These are phyloP conservation scores for Pezizomycotina sp. DNA, from an alignment of 2,329 filamentous ascomycete species.

Conservation along the genomic window DNA sequence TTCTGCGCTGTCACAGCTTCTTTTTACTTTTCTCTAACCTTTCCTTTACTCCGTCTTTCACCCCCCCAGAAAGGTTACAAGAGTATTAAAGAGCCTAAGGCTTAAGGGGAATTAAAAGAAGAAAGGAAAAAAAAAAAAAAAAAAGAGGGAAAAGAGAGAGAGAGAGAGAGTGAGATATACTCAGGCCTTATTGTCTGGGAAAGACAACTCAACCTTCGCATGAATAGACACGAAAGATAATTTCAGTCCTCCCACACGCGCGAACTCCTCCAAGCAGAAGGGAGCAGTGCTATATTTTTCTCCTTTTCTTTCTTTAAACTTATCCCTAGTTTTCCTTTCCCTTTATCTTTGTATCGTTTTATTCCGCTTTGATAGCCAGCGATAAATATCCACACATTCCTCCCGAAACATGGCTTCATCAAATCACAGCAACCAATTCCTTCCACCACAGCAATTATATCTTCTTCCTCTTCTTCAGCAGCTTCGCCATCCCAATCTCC, in stretches of 20 bases:
- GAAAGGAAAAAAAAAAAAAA: slow-evolving; percentile 18
- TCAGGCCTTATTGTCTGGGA: slow-evolving; percentile 9
- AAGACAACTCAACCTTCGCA: slow-evolving; percentile 16
- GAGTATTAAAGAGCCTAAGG: slow-evolving; percentile 1
- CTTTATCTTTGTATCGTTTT: too few relatives aligned
- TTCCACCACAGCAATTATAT: slow-evolving; percentile 1
- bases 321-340: too few relatives aligned
- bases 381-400: too few relatives aligned
- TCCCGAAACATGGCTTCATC: too few relatives aligned
- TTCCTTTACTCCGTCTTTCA: background rate
- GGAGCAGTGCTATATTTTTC: background rate
- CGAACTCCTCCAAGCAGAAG: background rate
- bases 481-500: background rate
- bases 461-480: background rate
- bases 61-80: background rate
- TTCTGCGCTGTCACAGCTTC: too few relatives aligned
- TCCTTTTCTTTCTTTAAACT: too few relatives aligned
- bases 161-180: slow-evolving; percentile 5
- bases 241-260: slow-evolving; percentile 2
- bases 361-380: too few relatives aligned
- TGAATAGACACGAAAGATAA: slow-evolving; percentile 5
- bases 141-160: slow-evolving; percentile 6
- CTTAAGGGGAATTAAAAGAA: slow-evolving; percentile 10
- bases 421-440: too few relatives aligned
- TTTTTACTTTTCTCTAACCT: background rate